A percentile compares a stretch with the other conserved stretches of the same genome.
These are phyloP conservation scores for Thelonectria discophora DNA, from an alignment of 2,329 filamentous ascomycete genomes.

Conservation along the genomic window DNA sequence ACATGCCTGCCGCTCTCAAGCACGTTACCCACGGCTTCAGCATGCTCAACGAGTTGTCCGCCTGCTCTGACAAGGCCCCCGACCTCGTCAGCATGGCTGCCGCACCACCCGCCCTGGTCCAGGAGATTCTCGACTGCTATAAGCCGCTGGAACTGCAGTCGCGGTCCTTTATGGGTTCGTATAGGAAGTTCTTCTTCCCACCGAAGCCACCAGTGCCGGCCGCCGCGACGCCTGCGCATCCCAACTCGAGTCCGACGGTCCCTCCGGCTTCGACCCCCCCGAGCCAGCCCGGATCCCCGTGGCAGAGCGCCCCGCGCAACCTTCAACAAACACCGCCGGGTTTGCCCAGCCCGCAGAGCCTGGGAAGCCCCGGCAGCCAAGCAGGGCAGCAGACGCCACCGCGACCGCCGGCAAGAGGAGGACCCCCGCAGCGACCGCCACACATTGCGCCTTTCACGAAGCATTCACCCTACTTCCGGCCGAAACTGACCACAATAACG, in stretches of 20 bases:
- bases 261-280: constrained; percentile 34
- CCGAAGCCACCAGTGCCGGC: constrained; percentile 28
- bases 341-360: constrained; percentile 48
- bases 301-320: constrained; percentile 21
- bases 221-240: constrained; percentile 13
- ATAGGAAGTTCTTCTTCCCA: constrained; percentile 47
- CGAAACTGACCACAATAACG: constrained; percentile 43
- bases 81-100: constrained; percentile 50
- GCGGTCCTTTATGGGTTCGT: constrained; percentile 51
- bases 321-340: constrained; percentile 28
- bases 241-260: constrained; percentile 19
- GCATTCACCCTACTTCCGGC: constrained; percentile 50
- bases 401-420: constrained; percentile 22
- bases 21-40: constrained; percentile 53
- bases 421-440: constrained; percentile 38
- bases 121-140: constrained; percentile 52
- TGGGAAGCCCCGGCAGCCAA: constrained; percentile 42
- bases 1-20: constrained; percentile 51
- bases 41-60: constrained; percentile 51
- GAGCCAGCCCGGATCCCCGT: constrained; percentile 43
- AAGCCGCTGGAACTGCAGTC: constrained; percentile 52
- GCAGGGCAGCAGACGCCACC: constrained; percentile 32
- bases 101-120: constrained; percentile 48
- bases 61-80: constrained; percentile 48
- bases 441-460: constrained; percentile 50